Evolutionary conservation across 192 early-diverging fungal species (phyloP), one percentile per base, ranked within the genome.

Genomic region (Pilobolus umbonatus): DNA sequence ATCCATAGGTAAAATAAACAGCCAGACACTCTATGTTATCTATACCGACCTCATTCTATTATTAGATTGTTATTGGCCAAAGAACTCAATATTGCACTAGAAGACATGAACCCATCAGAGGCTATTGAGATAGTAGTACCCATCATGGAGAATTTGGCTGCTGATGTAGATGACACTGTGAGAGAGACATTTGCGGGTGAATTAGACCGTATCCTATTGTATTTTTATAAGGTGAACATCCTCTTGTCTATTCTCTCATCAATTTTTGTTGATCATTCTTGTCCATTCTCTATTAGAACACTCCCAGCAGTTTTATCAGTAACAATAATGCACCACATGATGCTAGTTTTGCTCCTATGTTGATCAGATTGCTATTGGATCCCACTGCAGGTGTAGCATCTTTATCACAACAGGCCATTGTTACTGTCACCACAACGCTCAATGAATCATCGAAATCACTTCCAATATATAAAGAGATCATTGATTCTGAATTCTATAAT

Each of bases 401-500:
- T 15, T 62, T 77, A 35, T 67, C 77, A 1, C 72, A 78, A 38
- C 54, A 75, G 12, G 72, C 65, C 17, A 65, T 83, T 21, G 62
- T 74, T 3, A 61, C 75, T 7, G 62, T 80, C 5, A 65, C 74
- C 2, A 68, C 70, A 19, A 64, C 64, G 39, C 57, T 83, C 6
- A 43, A 68, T 24, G 44, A 25, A 43, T n/a, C 22, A 51, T 29
- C 50, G 4, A 45, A 25, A 8, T 47, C 31, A 1, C 17, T 35
- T 32, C 3, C 21, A 17, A 5, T 46, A 2, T 44, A 62, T 22
- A 62, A 64, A 30, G 48, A 79, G 11, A 36, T 78, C 0, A 25
- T 82, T 43, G 72, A 80, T 52, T 68, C 51, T 25, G 81, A 83
- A 26, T 77, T 79, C 14, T 52, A 75, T 52, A 60, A 79, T 19